Base-by-base conservation (phyloP, 1,284 basidiomycete genomes). In the Chondrostereum purpureum region DNA sequence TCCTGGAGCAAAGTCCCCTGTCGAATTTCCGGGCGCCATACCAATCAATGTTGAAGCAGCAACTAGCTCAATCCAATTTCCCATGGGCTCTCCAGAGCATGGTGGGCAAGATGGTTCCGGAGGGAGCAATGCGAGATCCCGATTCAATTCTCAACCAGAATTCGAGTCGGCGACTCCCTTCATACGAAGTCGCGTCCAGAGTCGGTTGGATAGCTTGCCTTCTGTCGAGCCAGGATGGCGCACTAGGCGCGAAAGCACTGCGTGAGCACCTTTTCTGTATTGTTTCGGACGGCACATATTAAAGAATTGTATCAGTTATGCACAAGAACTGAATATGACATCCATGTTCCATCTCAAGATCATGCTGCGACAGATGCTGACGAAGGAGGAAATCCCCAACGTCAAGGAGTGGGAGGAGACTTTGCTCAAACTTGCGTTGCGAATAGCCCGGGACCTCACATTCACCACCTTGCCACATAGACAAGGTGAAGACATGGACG, bases 401-500 rank as follows among this genome's bases (percentile, higher is more conserved):
- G 64, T 88, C 19, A 73, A 70, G 42, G 83, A 91, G 54, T 98
- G 93, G 93, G 89, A 93, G 59, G 80, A 84, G 45, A 84, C 81
- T 0, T 69, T 98, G 12, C 73, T 90, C 42, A 81, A 75, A 52
- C 71, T 97, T n/a, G 80, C 88, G 3, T 73, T 91, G 45, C 77
- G 83, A 20, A 83, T 92, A 43, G 86, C 88, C 5, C 75, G 75
- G 16, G 86, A 88, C 47, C 66, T 88, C 46, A 85, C 86, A 1
- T 88, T 89, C 61, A 83, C 83, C 2, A 69, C 84, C 12, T 67
- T 83, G 42, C 81, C 84, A 22, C 78, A 87, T 55, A 75, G 83
- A 3, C 82, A 88, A 62, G 85, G 86, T 2, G 88, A 91, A 44
- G 93, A 96, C 56, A 94, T 96, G 77, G 95, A 99, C 62, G 87